Base-by-base conservation (phyloP, 805 yeast species). In the Ogataea ganodermae region DNA sequence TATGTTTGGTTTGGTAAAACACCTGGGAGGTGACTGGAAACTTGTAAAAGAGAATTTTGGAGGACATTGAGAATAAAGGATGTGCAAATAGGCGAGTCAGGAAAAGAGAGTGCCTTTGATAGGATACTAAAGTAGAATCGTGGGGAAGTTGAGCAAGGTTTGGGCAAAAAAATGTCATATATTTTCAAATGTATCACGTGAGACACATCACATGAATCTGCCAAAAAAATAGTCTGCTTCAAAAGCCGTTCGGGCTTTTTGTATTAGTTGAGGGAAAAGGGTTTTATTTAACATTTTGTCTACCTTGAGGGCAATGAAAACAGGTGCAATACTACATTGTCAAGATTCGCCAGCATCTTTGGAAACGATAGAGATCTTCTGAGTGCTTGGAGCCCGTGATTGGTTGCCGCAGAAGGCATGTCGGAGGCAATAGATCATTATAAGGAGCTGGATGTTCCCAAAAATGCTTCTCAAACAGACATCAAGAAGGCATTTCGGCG, bases 401-500 rank as follows among this genome's bases (percentile, higher is more conserved):
- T 33, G 21, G 36, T 12, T 33, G 36, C 36, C 36, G 36, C 13
- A 18, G 4, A 17, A 33, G 36, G 36, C 36, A 40, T 40, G 43
- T 42, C 41, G 39, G 43, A 17, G 24, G 36, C 37, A 6, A 33
- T 44, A 12, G 78, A 79, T 43, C 82, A 84, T 59, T 87, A 87
- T 62, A 82, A 81, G 48, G 70, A 81, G 13, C 66, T 85, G 24
- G 83, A 74, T n/a, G 78, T 86, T 6, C 60, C 71, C 9, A 67
- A 69, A 5, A 66, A 68, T n/a, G 88, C 88, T 17, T 66, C 73
- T 3, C 81, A 73, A 8, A 61, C 67, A 2, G 84, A 82, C 50
- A 80, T 89, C 60, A 86, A 86, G 63, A 87, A 86, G 64, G 90
- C 96, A 1, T 89, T 86, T 68, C 74, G 90, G 58, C 81, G 79